Evolutionary conservation across 2,329 filamentous ascomycete genomes (phyloP).

Genomic region (Claviceps purpurea): DNA sequence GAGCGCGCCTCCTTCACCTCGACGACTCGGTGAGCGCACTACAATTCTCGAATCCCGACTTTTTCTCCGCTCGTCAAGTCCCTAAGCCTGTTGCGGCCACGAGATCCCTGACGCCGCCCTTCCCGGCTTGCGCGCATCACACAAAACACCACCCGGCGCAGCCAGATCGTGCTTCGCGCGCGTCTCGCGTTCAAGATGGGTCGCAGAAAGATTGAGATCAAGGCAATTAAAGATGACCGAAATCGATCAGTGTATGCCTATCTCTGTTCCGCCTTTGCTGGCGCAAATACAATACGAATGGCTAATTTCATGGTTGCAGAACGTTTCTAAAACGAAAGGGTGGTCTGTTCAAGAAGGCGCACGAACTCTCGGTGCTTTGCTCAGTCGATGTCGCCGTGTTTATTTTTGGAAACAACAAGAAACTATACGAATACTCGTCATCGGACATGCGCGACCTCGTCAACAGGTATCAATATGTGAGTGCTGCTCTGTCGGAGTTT

Average conservation of each 20-base stretch:
- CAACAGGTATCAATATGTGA: conserved; percentile 77
- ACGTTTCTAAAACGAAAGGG: conserved; percentile 98
- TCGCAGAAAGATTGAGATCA: conserved; percentile 98
- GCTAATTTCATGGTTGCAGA: conserved; percentile 29
- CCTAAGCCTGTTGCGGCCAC: not conserved
- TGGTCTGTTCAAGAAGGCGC: conserved; percentile 97
- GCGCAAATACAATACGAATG: not conserved
- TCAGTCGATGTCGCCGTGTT: conserved; percentile 98
- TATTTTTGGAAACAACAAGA: conserved; percentile 98
- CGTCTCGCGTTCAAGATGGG: conserved; percentile 49
- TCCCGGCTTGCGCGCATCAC: not conserved
- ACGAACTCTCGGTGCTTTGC: conserved; percentile 94
- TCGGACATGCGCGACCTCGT: conserved; percentile 86
- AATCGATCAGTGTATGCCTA: conserved; percentile 89
- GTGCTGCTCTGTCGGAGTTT: conserved; percentile 23
- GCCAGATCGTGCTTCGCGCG: conserved; percentile 5
- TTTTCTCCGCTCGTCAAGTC: not conserved
- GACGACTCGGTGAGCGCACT: not conserved
- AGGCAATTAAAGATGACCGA: conserved; percentile 96
- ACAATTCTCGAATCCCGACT: not conserved
- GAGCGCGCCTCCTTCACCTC: not conserved
- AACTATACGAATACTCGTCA: conserved; percentile 95
- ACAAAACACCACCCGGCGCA: conserved; percentile 4
- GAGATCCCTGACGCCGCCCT: not conserved
- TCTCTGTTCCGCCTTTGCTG: not conserved